phyloP scores from a whole-genome alignment of 2,329 filamentous ascomycete genomes.

The Aspergillus japonicus region DNA sequence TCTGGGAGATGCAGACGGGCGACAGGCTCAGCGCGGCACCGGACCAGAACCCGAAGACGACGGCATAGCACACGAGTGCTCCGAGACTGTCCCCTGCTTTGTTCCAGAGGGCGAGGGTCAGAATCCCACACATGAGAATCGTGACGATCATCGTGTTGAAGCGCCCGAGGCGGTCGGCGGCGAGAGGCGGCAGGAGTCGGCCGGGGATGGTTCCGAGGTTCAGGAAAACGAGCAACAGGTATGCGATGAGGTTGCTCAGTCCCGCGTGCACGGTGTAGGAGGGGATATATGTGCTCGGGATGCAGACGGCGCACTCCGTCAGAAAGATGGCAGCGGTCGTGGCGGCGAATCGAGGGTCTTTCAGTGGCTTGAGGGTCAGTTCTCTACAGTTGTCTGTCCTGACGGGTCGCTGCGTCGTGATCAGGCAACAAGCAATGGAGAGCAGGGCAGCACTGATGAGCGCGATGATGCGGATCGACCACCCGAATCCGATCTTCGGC shows the following conservation, averaged over 20 bases:
- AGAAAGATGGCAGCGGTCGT: slow-evolving; percentile 34
- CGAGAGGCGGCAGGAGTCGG: slow-evolving; percentile 21
- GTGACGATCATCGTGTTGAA: slow-evolving; percentile 18
- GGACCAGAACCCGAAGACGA: slow-evolving; percentile 2
- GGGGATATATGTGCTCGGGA: slow-evolving; percentile 37
- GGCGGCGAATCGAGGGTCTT: slow-evolving; percentile 23
- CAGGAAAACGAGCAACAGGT: slow-evolving; percentile 32
- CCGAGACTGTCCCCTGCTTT: neutral
- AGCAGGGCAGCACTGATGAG: slow-evolving; percentile 21
- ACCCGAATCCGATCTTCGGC: slow-evolving; percentile 32
- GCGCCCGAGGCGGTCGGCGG: neutral
- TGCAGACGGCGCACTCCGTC: slow-evolving; percentile 38
- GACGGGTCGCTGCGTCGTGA: slow-evolving; percentile 4
- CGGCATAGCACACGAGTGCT: slow-evolving; percentile 2
- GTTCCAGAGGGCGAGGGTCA: slow-evolving; percentile 3
- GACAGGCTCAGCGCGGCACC: slow-evolving; percentile 3
- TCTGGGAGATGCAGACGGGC: slow-evolving; percentile 6
- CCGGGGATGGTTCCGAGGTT: slow-evolving; percentile 35
- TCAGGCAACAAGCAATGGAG: slow-evolving; percentile 1
- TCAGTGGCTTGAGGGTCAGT: slow-evolving; percentile 25
- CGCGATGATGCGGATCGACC: slow-evolving; percentile 33
- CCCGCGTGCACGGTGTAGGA: slow-evolving; percentile 31
- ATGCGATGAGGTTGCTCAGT: slow-evolving; percentile 26
- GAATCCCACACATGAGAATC: neutral
- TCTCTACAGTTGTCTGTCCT: neutral